Base-by-base conservation (phyloP, 2,329 filamentous ascomycete species). In the Sclerotinia sclerotiorum region DNA sequence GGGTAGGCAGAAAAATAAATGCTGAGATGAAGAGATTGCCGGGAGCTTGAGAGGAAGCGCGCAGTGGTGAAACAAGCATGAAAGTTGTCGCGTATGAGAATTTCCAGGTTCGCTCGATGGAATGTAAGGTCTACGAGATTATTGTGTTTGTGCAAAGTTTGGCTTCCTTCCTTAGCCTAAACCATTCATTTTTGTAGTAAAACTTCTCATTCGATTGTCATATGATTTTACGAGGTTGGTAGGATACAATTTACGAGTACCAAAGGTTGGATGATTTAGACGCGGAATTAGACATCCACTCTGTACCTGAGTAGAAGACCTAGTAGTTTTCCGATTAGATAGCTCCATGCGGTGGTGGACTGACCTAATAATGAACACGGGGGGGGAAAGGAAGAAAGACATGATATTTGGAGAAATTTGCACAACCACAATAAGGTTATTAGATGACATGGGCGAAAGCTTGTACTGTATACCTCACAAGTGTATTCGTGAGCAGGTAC, bases 41-140 rank as follows among this genome's bases (percentile, higher is more conserved):
- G 29, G 58, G 49, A 15, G 11, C 5, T 19, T 29, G 44, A 21
- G 42, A 51, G 27, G 46, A 62, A 62, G 60, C 29, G 46, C 21
- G 29, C 29, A 51, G 60, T 51, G 51, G 35, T 65, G 63, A 65
- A 65, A 65, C 63, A 35, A 55, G 35, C 39, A 29, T 65, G 49
- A 52, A 27, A 35, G 61, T 64, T 24, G 21, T 65, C 49, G 62
- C 24, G 62, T 65, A 6, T 39, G 48, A 56, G 39, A 32, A 56
- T 32, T 57, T 56, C 63, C 56, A 57, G 62, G 35, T 35, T 60
- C 29, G 56, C 19, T 60, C 46, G 35, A 57, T 65, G 63, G 63
- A 65, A 65, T 65, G 63, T 65, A 35, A 44, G 44, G 44, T 49
- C 44, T 35, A 49, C 35, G 58, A 35, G 58, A 61, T 27, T 61